Evolutionary conservation across 2,329 filamentous ascomycete species (phyloP), one percentile per base, ranked within the genome.

Genomic region (Huntiella bhutanensis): DNA sequence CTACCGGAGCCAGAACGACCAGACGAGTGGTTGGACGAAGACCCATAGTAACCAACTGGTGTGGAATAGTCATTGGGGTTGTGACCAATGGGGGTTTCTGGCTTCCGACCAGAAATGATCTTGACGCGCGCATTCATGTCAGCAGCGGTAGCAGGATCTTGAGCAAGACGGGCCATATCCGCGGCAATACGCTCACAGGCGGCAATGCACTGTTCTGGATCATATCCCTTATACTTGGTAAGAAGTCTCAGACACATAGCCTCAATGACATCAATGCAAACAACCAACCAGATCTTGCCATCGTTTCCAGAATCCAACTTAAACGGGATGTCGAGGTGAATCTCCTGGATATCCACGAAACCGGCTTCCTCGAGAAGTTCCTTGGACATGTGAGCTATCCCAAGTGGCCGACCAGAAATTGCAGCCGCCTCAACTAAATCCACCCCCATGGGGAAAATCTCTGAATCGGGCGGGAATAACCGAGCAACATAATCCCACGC

Each of bases 251-350:
- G 55, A 36, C 60, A 64, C 32, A 59, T 55, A 8, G 69, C 63
- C 55, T 74, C 71, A 28, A 72, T 54, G 3, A 64, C 64, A 47
- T 72, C 69, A 32, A 73, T 58, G 49, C 67, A 63, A 2, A 64
- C 62, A 17, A 73, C 64, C 32, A 73, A 59, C 69, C 69, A 73
- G 42, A 73, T 64, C 51, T 70, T 70, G 36, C 69, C 68, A 3
- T 66, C 65, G 5, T 62, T 63, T 43, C 57, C 58, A 35, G 66
- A 64, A 44, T 66, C 64, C 35, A 65, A 51, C 5, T 61, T 62
- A 28, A 74, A 61, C 4, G 68, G 69, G 33, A 74, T 64, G 11
- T 62, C 60, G 51, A 69, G 65, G 47, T 70, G 64, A 2, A 60
- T 64, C 28, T 66, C 57, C 45, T 63, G 59, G 11, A 73, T 63